Conservation (phyloP, 106 monocot species). For the Vanilla planifolia region DNA sequence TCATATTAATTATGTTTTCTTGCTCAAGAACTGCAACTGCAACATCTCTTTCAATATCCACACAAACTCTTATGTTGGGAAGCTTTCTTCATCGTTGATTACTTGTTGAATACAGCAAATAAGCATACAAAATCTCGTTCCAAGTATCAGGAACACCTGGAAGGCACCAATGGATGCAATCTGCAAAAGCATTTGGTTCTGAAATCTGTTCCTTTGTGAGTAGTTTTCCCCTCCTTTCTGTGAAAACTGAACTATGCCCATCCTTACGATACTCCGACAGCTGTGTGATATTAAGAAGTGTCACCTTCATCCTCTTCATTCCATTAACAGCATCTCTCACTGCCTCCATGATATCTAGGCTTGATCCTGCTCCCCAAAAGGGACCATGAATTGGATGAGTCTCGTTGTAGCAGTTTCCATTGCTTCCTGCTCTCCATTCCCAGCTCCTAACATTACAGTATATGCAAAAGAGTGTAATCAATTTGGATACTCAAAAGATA, state of each 20-base stretch:
- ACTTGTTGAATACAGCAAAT: slow-evolving; percentile 10
- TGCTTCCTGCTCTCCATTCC: slow-evolving; percentile 28
- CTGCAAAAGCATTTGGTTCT: slow-evolving; percentile 17
- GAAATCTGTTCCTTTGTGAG: slow-evolving; percentile 24
- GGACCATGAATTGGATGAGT: slow-evolving; percentile 10
- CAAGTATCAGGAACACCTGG: slow-evolving; percentile 49
- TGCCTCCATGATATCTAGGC: slow-evolving; percentile 15
- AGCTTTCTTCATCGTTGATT: neutral
- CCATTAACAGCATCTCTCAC: slow-evolving; percentile 9
- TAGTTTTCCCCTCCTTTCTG: slow-evolving; percentile 29
- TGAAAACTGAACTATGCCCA: slow-evolving; percentile 34
- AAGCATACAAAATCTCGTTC: slow-evolving; percentile 38
- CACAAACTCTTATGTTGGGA: no score
- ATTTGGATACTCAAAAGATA: no score
- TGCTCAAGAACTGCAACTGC: no score
- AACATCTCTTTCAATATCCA: no score
- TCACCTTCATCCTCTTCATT: slow-evolving; percentile 24
- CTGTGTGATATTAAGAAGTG: slow-evolving; percentile 34
- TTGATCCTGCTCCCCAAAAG: slow-evolving; percentile 25
- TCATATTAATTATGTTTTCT: no score
- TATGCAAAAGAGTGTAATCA: neutral
- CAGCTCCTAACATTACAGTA: slow-evolving; percentile 27
- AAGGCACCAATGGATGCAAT: slow-evolving; percentile 49
- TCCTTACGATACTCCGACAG: slow-evolving; percentile 30
- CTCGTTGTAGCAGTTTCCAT: slow-evolving; percentile 32